Evolutionary conservation across 1,139 yeast species (phyloP).

Genomic region (Entelexis sorbosivorans): DNA sequence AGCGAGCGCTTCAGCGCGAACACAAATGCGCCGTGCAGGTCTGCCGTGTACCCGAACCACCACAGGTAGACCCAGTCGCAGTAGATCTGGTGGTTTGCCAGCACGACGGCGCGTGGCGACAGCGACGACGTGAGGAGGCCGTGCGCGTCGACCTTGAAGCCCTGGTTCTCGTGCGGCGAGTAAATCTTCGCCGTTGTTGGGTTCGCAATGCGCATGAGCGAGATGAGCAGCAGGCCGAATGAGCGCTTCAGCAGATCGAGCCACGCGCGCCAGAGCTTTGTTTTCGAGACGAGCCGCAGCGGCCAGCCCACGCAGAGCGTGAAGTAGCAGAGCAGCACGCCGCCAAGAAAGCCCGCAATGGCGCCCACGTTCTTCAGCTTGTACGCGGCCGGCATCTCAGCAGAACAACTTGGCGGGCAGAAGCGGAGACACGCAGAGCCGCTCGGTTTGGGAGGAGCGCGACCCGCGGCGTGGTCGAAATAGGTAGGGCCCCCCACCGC

Average conservation of each 20-base stretch:
- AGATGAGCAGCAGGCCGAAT: conserved; percentile 30
- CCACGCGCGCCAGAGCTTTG: conserved; percentile 28
- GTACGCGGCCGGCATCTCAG: neutral
- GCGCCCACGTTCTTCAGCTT: conserved; percentile 12
- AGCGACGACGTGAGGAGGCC: conserved; percentile 28
- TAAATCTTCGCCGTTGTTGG: conserved; percentile 27
- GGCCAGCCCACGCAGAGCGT: conserved; percentile 29
- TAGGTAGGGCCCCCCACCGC: too few species aligned
- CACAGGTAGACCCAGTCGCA: conserved; percentile 91
- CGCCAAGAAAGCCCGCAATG: conserved; percentile 9
- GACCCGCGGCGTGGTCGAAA: too few species aligned
- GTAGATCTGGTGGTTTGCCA: conserved; percentile 85
- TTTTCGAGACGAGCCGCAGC: conserved; percentile 23
- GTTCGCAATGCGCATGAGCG: conserved; percentile 29
- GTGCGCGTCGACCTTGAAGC: conserved; percentile 23
- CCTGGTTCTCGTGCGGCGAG: conserved; percentile 21
- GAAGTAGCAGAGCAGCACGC: conserved; percentile 21
- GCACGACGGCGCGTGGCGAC: conserved; percentile 43
- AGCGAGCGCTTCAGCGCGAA: conserved; percentile 75
- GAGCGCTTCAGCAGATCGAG: conserved; percentile 27
- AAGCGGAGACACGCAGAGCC: too few species aligned
- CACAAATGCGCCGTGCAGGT: conserved; percentile 50
- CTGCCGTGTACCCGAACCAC: conserved; percentile 70
- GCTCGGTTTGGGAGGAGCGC: too few species aligned
- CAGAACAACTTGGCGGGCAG: too few species aligned